Evolutionary conservation across 2,329 filamentous ascomycete genomes (phyloP).

Genomic region (Fusarium secorum): DNA sequence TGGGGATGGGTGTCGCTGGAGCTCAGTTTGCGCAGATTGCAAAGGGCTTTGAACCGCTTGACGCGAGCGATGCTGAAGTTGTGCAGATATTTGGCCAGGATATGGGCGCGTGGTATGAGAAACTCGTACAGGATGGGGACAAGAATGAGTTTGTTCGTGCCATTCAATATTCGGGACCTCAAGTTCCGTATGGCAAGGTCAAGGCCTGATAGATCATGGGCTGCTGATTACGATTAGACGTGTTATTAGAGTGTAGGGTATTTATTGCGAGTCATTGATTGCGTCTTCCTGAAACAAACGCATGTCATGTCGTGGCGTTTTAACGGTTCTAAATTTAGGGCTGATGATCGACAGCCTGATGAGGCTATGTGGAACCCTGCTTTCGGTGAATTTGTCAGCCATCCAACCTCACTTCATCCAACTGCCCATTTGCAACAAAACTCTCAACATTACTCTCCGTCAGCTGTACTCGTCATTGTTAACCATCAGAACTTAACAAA

Average conservation of each 20-base stretch:
- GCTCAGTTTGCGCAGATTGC: slow-evolving; percentile 34
- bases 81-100: slow-evolving; percentile 36
- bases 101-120: slow-evolving; percentile 34
- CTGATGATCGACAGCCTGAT: not conserved
- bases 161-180: slow-evolving; percentile 35
- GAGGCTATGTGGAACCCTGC: not conserved
- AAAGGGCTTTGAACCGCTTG: slow-evolving; percentile 40
- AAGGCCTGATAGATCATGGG: not conserved
- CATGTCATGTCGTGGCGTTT: not conserved
- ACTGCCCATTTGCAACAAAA: not conserved
- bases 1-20: slow-evolving; percentile 3
- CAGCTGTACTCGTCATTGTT: fast-evolving
- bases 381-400: slow-evolving; percentile 33
- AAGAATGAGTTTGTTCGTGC: slow-evolving; percentile 40
- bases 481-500: fast-evolving
- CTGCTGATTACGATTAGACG: not conserved
- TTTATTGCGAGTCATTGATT: not conserved
- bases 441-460: not conserved
- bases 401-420: not conserved
- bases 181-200: slow-evolving; percentile 22
- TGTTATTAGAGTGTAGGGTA: not conserved
- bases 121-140: slow-evolving; percentile 38
- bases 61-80: slow-evolving; percentile 31
- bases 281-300: not conserved
- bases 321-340: not conserved